phyloP scores from a whole-genome alignment of 495 filamentous ascomycete species.

The Penicillium cataractarum region DNA sequence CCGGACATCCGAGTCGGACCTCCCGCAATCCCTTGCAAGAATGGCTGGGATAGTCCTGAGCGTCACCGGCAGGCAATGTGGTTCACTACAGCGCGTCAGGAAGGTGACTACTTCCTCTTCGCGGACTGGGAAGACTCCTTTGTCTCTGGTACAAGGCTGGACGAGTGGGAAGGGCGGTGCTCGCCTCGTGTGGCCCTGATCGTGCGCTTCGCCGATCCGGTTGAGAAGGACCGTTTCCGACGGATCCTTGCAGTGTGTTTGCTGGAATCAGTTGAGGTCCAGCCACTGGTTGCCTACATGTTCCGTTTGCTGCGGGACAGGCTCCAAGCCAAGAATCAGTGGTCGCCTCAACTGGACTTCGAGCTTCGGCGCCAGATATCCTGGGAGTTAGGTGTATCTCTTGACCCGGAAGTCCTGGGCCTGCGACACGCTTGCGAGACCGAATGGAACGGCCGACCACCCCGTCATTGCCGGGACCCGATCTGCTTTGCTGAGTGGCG shows the following conservation, averaged over 20 bases:
- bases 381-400: slow-evolving; percentile 25
- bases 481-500: slow-evolving; percentile 29
- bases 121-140: slow-evolving; percentile 28
- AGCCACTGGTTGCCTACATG: slow-evolving; percentile 32
- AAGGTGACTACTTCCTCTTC: slow-evolving; percentile 49
- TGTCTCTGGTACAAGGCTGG: slow-evolving; percentile 13
- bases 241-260: slow-evolving; percentile 40
- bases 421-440: slow-evolving; percentile 39
- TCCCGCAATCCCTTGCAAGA: slow-evolving; percentile 33
- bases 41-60: slow-evolving; percentile 38
- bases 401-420: slow-evolving; percentile 19
- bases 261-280: slow-evolving; percentile 26
- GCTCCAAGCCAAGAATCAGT: slow-evolving; percentile 22
- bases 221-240: slow-evolving; percentile 42
- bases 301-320: slow-evolving; percentile 44
- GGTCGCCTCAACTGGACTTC: slow-evolving; percentile 22
- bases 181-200: slow-evolving; percentile 22
- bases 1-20: slow-evolving; percentile 17
- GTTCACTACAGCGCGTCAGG: slow-evolving; percentile 24
- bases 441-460: slow-evolving; percentile 39
- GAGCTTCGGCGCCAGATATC: slow-evolving; percentile 31
- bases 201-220: slow-evolving; percentile 28
- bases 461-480: slow-evolving; percentile 30
- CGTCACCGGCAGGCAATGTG: slow-evolving; percentile 42
- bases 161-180: slow-evolving; percentile 22